phyloP scores from a whole-genome alignment of 306 rosid species.

The Castanea mollissima region DNA sequence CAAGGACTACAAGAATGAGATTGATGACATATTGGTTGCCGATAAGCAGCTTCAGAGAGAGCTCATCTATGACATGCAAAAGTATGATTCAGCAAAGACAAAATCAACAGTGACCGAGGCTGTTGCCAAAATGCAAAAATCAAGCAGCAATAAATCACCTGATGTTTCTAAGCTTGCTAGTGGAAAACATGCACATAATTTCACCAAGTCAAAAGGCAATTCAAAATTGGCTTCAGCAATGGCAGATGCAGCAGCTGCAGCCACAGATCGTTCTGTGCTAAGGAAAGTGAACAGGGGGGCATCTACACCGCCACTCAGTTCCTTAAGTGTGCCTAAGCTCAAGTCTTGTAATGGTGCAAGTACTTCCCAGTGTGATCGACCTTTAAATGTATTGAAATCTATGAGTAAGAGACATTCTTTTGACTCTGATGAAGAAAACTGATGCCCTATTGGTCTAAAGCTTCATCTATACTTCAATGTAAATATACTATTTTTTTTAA shows the following conservation, averaged over 20 bases:
- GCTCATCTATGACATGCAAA: slow-evolving; percentile 79
- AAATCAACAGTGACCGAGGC: slow-evolving; percentile 62
- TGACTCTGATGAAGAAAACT: too few species aligned
- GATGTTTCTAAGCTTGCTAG: slow-evolving; percentile 24
- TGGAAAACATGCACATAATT: slow-evolving; percentile 24
- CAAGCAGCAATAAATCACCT: slow-evolving; percentile 37
- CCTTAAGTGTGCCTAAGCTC: slow-evolving; percentile 64
- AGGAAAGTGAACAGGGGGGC: slow-evolving; percentile 71
- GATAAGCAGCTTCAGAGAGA: slow-evolving; percentile 96
- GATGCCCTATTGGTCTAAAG: too few species aligned
- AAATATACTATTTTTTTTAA: too few species aligned
- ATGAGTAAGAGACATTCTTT: too few species aligned
- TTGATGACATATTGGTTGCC: slow-evolving; percentile 82
- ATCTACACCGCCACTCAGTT: slow-evolving; percentile 55
- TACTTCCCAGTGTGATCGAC: not conserved
- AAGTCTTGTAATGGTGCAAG: slow-evolving; percentile 39
- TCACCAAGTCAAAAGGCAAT: slow-evolving; percentile 24
- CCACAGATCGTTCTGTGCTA: slow-evolving; percentile 77
- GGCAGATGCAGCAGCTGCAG: slow-evolving; percentile 80
- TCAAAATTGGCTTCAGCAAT: slow-evolving; percentile 68
- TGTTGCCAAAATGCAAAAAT: slow-evolving; percentile 40
- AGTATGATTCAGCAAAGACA: slow-evolving; percentile 69
- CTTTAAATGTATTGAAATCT: too few species aligned
- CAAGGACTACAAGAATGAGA: slow-evolving; percentile 90
- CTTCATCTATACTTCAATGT: too few species aligned